Conservation (phyloP, 1,139 yeast species). For the Diutina scorzettiae region DNA sequence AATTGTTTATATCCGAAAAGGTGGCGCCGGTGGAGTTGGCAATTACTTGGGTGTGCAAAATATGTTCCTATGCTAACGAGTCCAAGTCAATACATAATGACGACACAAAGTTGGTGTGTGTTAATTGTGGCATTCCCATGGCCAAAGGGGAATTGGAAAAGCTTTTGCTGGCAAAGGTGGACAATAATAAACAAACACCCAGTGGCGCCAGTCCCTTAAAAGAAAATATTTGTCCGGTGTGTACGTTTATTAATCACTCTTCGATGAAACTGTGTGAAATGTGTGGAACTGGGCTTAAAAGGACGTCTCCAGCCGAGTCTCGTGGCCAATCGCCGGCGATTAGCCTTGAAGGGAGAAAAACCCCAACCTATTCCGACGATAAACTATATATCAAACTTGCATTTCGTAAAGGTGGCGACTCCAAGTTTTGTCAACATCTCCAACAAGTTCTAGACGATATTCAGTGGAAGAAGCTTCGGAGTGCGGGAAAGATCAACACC, state of each 20-base stretch:
- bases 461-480: conserved; percentile 25
- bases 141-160: conserved; percentile 4
- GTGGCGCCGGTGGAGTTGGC: background rate
- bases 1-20: conserved; percentile 14
- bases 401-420: conserved; percentile 50
- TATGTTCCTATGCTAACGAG: conserved; percentile 62
- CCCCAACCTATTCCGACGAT: conserved; percentile 18
- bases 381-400: conserved; percentile 38
- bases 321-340: conserved; percentile 7
- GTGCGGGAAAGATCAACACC: background rate
- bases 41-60: conserved; percentile 62
- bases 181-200: conserved; percentile 4
- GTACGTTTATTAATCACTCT: conserved; percentile 83
- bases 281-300: conserved; percentile 44
- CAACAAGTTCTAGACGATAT: conserved; percentile 30
- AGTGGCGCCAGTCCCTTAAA: conserved; percentile 11
- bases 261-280: conserved; percentile 71
- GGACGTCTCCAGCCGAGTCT: conserved; percentile 8
- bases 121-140: conserved; percentile 59
- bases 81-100: conserved; percentile 21
- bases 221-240: conserved; percentile 44
- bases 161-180: background rate
- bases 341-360: conserved; percentile 7
- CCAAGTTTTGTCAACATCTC: conserved; percentile 31
- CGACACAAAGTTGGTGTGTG: conserved; percentile 28